phyloP scores from a whole-genome alignment of 768 basidiomycete genomes.

The Flagelloscypha sp. region DNA sequence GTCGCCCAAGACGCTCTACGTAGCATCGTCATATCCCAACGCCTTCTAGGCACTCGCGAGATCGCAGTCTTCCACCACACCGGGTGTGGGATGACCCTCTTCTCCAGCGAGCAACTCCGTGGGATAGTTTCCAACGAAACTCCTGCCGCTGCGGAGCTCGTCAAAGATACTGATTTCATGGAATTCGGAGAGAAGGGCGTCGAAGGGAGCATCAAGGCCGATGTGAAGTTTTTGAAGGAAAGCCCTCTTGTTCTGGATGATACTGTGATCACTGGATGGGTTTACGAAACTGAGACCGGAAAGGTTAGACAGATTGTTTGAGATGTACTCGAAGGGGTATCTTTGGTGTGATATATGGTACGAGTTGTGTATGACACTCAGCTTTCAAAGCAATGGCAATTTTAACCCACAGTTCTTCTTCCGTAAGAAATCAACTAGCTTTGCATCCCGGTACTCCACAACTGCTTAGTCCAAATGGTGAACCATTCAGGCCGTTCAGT shows the following conservation, averaged over 20 bases:
- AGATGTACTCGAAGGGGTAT: no score
- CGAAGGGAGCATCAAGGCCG: constrained; percentile 31
- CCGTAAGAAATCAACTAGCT: no score
- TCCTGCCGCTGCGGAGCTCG: constrained; percentile 14
- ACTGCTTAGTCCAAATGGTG: no score
- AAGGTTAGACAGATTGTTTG: no score
- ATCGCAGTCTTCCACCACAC: constrained; percentile 48
- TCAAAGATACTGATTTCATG: constrained; percentile 33
- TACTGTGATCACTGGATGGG: constrained; percentile 92
- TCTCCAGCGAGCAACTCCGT: constrained; percentile 30
- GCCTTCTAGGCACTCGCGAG: constrained; percentile 39
- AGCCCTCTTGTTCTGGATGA: constrained; percentile 32
- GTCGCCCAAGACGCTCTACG: constrained; percentile 39
- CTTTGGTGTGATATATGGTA: no score
- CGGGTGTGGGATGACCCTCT: constrained; percentile 46
- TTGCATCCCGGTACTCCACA: no score
- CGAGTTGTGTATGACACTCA: no score
- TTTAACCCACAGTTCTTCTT: no score
- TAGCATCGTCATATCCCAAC: constrained; percentile 44
- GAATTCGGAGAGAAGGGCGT: constrained; percentile 28
- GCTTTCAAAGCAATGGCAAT: no score
- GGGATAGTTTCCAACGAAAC: constrained; percentile 25
- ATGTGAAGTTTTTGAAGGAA: constrained; percentile 35
- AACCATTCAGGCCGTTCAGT: no score
- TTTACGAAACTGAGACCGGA: constrained; percentile 48